These are phyloP conservation scores for Leishmania arabica DNA, from an alignment of 208 protist genomes.

Conservation along the genomic window DNA sequence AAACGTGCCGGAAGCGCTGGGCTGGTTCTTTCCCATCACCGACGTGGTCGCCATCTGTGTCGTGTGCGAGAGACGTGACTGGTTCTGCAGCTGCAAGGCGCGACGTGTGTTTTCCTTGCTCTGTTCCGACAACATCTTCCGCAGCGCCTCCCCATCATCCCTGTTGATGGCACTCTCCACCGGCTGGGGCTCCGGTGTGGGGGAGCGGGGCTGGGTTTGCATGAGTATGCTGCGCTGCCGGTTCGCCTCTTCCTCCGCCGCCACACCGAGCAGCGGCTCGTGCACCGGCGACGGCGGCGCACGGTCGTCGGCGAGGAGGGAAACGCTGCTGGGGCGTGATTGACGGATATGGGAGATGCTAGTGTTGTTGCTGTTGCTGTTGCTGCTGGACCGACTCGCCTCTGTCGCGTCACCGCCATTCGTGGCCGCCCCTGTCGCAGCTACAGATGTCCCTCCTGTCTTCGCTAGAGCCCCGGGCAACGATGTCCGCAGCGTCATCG, in stretches of 20 bases:
- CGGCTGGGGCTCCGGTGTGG: neutral
- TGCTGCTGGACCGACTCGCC: neutral
- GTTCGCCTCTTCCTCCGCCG: slow-evolving; percentile 23
- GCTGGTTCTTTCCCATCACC: neutral
- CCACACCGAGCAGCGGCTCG: slow-evolving; percentile 29
- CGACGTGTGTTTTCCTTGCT: slow-evolving; percentile 37
- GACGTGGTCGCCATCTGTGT: neutral
- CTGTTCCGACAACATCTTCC: slow-evolving; percentile 31
- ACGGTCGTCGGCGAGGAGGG: slow-evolving; percentile 28
- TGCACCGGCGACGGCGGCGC: slow-evolving; percentile 26
- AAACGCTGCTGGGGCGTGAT: slow-evolving; percentile 14
- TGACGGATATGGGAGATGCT: slow-evolving; percentile 14
- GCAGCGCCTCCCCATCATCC: neutral
- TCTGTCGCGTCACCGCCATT: neutral
- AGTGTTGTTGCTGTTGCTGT: slow-evolving; percentile 7
- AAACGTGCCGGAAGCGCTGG: neutral
- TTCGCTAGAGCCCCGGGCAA: neutral
- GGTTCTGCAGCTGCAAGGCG: slow-evolving; percentile 27
- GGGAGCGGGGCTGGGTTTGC: neutral
- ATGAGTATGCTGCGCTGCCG: slow-evolving; percentile 36
- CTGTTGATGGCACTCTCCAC: neutral
- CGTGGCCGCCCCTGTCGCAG: neutral
- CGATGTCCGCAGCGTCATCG: neutral
- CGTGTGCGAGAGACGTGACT: slow-evolving; percentile 19
- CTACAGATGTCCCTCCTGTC: neutral